Base-by-base conservation (phyloP, 2,329 filamentous ascomycete genomes). In the Uncinocarpus reesii region DNA sequence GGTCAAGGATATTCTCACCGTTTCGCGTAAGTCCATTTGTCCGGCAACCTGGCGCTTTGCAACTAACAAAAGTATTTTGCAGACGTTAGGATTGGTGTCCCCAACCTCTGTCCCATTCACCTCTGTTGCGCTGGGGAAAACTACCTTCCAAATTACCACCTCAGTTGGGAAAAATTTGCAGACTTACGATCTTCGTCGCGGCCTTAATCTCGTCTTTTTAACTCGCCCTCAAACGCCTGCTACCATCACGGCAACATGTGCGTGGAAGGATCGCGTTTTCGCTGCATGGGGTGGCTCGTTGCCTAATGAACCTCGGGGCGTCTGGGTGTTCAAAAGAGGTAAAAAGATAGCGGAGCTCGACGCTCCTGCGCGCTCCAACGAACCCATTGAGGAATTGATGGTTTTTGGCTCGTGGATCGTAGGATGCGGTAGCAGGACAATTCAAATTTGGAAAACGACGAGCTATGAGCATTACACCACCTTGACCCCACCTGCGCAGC, bases 101-200 rank as follows among this genome's bases (percentile, higher is more conserved):
- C 87, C 92, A 0, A 95, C 90, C 2, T 70, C 75, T 42, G 87
- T 95, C 0, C 90, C 92, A 0, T 96, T 98, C 62, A 89, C 90
- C 1, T 84, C 84, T 4, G 77, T 93, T 26, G 85, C 90, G 0
- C 74, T 95, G 13, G 92, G 92, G 50, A 95, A 94, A 68, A 90
- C 86, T 0, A 94, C 88, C 2, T 98, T 95, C 63, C 92, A 98
- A 65, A 87, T 98, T 66, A 96, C 92, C 28, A 98, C 92, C 24
- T 96, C 87, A 0, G 85, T 93, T 53, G 92, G 90, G 53, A 79
- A 82, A 59, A 86, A 83, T 51, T 76, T 98, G 40, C 92, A 98
- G 68, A 98, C 92, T 0, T 98, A 98, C 71, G 92, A 98, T 64
- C 71, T 98, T 53, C 86, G 84, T 65, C 80, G 83, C 58, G 90